phyloP scores from a whole-genome alignment of 176 grass and related monocot species.

The Phoenix roebelenii region DNA sequence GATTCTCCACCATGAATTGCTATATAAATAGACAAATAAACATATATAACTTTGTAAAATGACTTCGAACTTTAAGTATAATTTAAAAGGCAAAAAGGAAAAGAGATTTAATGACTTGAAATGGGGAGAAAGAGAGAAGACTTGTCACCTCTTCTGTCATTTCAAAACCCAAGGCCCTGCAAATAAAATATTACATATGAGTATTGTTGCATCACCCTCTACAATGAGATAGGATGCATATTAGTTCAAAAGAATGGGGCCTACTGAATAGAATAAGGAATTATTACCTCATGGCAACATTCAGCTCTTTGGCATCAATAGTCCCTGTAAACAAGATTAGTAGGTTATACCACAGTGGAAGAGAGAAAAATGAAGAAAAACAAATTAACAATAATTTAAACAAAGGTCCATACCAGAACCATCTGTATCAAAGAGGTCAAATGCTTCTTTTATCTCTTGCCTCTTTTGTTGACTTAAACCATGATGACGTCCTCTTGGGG shows the following conservation, averaged over 20 bases:
- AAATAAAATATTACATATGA: slow-evolving; percentile 11
- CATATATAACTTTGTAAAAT: too few relatives aligned
- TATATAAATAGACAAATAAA: too few relatives aligned
- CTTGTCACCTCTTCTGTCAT: slow-evolving; percentile 60
- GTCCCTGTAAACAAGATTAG: slow-evolving; percentile 29
- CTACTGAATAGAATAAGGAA: neutral
- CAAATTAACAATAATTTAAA: neutral
- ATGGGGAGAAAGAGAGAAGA: neutral
- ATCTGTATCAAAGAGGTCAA: slow-evolving; percentile 75
- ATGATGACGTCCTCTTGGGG: slow-evolving; percentile 39
- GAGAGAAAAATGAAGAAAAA: too few relatives aligned
- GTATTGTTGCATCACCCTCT: neutral
- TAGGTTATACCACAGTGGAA: neutral
- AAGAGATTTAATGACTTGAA: neutral
- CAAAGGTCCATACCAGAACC: slow-evolving; percentile 43
- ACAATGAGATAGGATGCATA: slow-evolving; percentile 3
- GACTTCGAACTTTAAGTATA: too few relatives aligned
- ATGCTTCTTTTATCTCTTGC: slow-evolving; percentile 73
- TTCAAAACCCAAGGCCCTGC: slow-evolving; percentile 83
- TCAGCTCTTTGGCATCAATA: slow-evolving; percentile 66
- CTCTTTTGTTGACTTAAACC: slow-evolving; percentile 47
- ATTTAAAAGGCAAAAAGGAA: neutral
- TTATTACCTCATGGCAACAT: slow-evolving; percentile 65
- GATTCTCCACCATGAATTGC: too few relatives aligned
- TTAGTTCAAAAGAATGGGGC: neutral